phyloP scores from a whole-genome alignment of 108 stramenopile species.

The Skeletonema potamos region DNA sequence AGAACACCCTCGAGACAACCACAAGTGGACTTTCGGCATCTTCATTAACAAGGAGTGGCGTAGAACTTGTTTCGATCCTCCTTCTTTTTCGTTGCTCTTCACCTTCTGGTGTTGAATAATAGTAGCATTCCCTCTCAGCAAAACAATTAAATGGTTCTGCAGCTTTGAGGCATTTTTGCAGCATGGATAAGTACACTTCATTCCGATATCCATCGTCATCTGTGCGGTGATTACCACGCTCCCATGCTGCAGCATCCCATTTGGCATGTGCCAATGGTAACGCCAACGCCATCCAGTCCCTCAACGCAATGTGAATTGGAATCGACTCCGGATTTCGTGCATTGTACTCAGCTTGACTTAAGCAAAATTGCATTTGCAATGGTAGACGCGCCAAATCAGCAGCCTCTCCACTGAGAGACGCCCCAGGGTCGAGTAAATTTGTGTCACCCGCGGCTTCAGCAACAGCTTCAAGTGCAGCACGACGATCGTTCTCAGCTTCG shows the following conservation, averaged over 20 bases:
- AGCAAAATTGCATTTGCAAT: conserved; percentile 65
- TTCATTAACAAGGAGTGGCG: conserved; percentile 13
- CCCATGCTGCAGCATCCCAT: conserved; percentile 73
- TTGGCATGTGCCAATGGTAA: conserved; percentile 57
- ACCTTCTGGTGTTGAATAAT: conserved; percentile 22
- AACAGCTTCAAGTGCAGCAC: conserved; percentile 44
- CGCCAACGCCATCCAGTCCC: conserved; percentile 74
- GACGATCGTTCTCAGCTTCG: conserved; percentile 50
- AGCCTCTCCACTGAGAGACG: conserved; percentile 46
- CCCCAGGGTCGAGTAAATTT: conserved; percentile 19
- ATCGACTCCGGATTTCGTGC: conserved; percentile 52
- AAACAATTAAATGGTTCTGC: conserved; percentile 58
- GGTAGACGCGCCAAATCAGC: conserved; percentile 68
- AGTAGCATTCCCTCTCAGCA: conserved; percentile 43
- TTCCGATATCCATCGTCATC: conserved; percentile 68
- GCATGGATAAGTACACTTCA: conserved; percentile 59
- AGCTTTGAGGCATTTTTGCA: conserved; percentile 66
- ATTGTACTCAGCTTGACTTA: conserved; percentile 83
- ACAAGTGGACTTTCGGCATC: conserved; percentile 43
- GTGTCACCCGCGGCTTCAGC: conserved; percentile 47
- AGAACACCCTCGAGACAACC: conserved; percentile 54
- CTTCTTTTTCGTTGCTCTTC: conserved; percentile 26
- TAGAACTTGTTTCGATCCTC: conserved; percentile 25
- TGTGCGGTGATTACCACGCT: conserved; percentile 74
- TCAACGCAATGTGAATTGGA: conserved; percentile 60